Evolutionary conservation across 257 asterid genomes (phyloP).

Genomic region (Primulina eburnea): DNA sequence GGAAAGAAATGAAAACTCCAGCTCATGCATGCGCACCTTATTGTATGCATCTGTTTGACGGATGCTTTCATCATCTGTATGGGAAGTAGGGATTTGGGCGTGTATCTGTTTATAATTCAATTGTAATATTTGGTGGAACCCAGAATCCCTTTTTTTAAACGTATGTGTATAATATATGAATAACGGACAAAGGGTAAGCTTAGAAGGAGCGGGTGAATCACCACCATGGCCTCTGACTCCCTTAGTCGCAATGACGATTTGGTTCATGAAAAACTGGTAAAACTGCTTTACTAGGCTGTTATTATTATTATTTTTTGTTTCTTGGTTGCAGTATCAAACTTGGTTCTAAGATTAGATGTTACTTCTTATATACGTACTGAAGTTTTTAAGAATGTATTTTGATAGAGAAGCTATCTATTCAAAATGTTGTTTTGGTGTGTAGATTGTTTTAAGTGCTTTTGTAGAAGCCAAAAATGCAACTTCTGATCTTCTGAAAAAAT

Average conservation of each 20-base stretch:
- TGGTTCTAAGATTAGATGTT: neutral
- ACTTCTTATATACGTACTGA: neutral
- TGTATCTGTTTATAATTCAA: neutral
- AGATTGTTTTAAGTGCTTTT: neutral
- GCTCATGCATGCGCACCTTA: constrained; percentile 36
- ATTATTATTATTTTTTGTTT: neutral
- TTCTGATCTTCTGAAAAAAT: neutral
- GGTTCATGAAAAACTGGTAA: neutral
- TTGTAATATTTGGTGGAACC: neutral
- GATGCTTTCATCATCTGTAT: too few species aligned
- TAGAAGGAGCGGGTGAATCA: neutral
- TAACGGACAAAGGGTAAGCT: neutral
- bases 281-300: neutral
- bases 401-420: neutral
- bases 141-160: neutral
- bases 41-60: neutral
- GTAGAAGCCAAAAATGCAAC: neutral
- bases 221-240: neutral
- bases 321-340: neutral
- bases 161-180: neutral
- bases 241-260: neutral
- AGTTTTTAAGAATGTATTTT: neutral
- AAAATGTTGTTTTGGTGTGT: neutral
- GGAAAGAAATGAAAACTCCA: neutral
- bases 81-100: neutral